These are phyloP conservation scores for Fremontodendron californicum DNA, from an alignment of 345 rosid genomes.

Conservation along the genomic window DNA sequence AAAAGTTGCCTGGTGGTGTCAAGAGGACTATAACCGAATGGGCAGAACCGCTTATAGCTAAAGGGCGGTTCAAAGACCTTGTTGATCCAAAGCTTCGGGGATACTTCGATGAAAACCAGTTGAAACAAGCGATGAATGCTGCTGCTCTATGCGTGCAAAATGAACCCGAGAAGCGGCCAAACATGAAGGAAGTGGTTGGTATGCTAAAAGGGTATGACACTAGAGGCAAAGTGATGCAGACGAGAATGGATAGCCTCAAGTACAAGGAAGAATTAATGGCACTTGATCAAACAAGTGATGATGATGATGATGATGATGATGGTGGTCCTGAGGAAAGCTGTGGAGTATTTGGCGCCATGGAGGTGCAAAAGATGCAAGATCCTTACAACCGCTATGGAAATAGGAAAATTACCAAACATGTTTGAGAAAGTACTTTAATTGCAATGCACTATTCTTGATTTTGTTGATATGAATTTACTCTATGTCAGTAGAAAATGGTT, in stretches of 20 bases:
- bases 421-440: conserved; percentile 1
- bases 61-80: conserved; percentile 56
- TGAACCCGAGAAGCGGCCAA: conserved; percentile 66
- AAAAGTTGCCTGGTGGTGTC: conserved; percentile 57
- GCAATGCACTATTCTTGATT: background rate
- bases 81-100: conserved; percentile 68
- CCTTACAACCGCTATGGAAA: conserved; percentile 26
- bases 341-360: conserved; percentile 54
- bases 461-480: background rate
- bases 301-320: conserved; percentile 24
- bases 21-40: conserved; percentile 73
- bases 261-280: conserved; percentile 51
- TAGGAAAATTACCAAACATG: background rate
- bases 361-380: conserved; percentile 39
- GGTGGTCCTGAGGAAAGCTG: conserved; percentile 28
- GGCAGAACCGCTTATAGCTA: conserved; percentile 61
- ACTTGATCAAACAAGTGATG: conserved; percentile 36
- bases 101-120: conserved; percentile 55
- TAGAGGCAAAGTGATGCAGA: conserved; percentile 30
- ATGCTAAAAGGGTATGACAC: conserved; percentile 56
- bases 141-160: conserved; percentile 69
- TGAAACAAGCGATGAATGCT: conserved; percentile 50
- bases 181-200: conserved; percentile 68
- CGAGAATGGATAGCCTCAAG: conserved; percentile 42
- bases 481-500: background rate